Percentiles rank a stretch among this genome's conserved stretches.
Conservation (phyloP, 1,284 basidiomycete genomes). For the Irpex sp. region DNA sequence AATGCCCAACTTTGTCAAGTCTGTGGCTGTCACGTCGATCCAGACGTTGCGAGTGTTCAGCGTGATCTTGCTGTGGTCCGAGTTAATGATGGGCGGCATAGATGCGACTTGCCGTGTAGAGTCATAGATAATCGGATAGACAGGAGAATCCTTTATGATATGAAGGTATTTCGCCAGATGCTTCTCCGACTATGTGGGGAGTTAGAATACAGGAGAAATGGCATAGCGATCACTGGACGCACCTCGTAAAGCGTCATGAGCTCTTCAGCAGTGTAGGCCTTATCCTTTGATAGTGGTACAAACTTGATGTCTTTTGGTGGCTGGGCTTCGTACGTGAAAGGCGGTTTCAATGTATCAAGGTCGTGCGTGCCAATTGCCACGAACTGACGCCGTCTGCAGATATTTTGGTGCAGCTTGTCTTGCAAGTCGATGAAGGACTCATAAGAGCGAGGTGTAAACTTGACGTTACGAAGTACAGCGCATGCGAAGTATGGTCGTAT, state of each 20-base stretch:
- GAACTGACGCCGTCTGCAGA: slow-evolving; percentile 86
- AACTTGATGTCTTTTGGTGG: slow-evolving; percentile 91
- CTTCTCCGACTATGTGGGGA: slow-evolving; percentile 70
- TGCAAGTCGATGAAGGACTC: slow-evolving; percentile 98
- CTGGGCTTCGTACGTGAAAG: slow-evolving; percentile 91
- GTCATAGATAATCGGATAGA: slow-evolving; percentile 98
- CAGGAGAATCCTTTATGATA: slow-evolving; percentile 93
- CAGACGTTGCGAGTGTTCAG: slow-evolving; percentile 94
- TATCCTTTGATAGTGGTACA: slow-evolving; percentile 76
- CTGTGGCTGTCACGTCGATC: slow-evolving; percentile 97
- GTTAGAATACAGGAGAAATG: no score
- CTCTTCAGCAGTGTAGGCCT: slow-evolving; percentile 76
- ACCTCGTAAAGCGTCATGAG: slow-evolving; percentile 92
- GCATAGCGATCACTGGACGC: slow-evolving; percentile 15
- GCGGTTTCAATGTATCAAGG: slow-evolving; percentile 82
- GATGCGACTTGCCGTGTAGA: slow-evolving; percentile 83
- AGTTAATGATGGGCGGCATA: slow-evolving; percentile 99
- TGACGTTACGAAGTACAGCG: slow-evolving; percentile 87
- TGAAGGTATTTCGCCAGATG: slow-evolving; percentile 87
- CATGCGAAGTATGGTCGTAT: slow-evolving; percentile 92
- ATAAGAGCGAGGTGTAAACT: slow-evolving; percentile 87
- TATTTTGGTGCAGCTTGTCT: slow-evolving; percentile 97
- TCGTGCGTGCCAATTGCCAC: slow-evolving; percentile 99
- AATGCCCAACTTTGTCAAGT: slow-evolving; percentile 94
- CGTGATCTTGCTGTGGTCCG: slow-evolving; percentile 95